phyloP scores from a whole-genome alignment of 2,329 filamentous ascomycete species.

The Lachnellula arida region DNA sequence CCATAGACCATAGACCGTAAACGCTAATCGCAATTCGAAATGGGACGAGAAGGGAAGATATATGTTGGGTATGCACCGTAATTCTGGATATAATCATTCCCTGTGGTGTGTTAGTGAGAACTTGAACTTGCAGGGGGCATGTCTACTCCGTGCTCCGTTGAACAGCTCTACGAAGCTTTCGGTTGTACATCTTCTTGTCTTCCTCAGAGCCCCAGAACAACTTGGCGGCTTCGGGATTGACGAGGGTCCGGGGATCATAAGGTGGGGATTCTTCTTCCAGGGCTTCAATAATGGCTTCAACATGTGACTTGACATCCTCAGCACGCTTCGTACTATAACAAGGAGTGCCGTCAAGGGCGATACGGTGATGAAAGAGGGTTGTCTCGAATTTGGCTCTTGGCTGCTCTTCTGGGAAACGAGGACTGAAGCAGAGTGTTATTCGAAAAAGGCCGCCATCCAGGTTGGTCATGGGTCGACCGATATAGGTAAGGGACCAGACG shows the following conservation, averaged over 20 bases:
- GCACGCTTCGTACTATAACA: constrained; percentile 71
- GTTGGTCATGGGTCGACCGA: constrained; percentile 88
- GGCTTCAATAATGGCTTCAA: constrained; percentile 74
- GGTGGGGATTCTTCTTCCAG: constrained; percentile 85
- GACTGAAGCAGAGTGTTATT: constrained; percentile 74
- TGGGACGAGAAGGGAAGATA: neutral
- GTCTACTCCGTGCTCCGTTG: constrained; percentile 59
- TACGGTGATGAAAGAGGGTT: constrained; percentile 80
- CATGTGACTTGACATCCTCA: constrained; percentile 77
- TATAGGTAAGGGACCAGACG: constrained; percentile 82
- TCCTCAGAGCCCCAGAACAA: constrained; percentile 80
- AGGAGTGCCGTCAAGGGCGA: constrained; percentile 72
- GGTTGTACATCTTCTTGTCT: constrained; percentile 79
- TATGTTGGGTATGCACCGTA: neutral
- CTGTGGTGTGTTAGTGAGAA: constrained; percentile 11
- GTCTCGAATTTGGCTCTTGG: constrained; percentile 80
- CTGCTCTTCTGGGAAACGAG: constrained; percentile 81
- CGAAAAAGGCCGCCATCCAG: constrained; percentile 87
- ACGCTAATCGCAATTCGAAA: constrained; percentile 4
- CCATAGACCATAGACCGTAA: neutral
- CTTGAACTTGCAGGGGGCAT: neutral
- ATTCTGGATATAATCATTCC: constrained; percentile 14
- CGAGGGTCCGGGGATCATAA: constrained; percentile 84
- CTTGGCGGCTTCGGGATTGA: constrained; percentile 80
- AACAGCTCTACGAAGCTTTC: constrained; percentile 73